These are phyloP conservation scores for Aspergillus jensenii DNA, from an alignment of 2,329 filamentous ascomycete genomes.

Conservation along the genomic window DNA sequence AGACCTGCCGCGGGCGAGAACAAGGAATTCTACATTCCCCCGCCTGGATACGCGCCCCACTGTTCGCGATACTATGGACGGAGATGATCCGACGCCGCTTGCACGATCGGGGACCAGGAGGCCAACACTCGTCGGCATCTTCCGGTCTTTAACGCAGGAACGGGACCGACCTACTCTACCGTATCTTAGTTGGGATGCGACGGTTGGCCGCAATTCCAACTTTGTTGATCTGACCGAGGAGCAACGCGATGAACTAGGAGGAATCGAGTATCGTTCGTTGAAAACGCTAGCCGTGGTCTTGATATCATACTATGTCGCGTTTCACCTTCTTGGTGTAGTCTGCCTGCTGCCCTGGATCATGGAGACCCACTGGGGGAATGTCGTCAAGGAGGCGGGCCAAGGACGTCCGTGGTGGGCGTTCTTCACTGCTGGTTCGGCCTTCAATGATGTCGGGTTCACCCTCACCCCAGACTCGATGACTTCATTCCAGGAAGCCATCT, in stretches of 20 bases:
- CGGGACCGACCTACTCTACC: conserved; percentile 61
- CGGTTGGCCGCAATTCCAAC: conserved; percentile 86
- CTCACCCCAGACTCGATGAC: conserved; percentile 92
- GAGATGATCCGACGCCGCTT: conserved; percentile 24
- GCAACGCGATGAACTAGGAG: conserved; percentile 90
- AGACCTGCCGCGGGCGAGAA: conserved; percentile 34
- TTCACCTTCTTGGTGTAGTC: conserved; percentile 73
- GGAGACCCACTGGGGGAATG: conserved; percentile 58
- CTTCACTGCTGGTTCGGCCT: conserved; percentile 82
- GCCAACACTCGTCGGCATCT: conserved; percentile 32
- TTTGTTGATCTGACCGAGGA: conserved; percentile 87
- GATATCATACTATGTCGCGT: conserved; percentile 76
- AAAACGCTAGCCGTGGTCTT: conserved; percentile 82
- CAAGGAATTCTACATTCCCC: conserved; percentile 38
- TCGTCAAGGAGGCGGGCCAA: conserved; percentile 64
- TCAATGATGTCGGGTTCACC: conserved; percentile 94
- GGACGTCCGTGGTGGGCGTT: conserved; percentile 84
- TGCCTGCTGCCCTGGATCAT: conserved; percentile 80
- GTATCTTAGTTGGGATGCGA: conserved; percentile 92
- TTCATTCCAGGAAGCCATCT: conserved; percentile 76
- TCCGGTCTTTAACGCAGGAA: conserved; percentile 39
- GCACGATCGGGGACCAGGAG: conserved; percentile 26
- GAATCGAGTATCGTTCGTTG: conserved; percentile 91
- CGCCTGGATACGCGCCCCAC: conserved; percentile 39
- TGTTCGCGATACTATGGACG: conserved; percentile 32